Base-by-base conservation (phyloP, 345 rosid species). In the Carallia pectinifolia region DNA sequence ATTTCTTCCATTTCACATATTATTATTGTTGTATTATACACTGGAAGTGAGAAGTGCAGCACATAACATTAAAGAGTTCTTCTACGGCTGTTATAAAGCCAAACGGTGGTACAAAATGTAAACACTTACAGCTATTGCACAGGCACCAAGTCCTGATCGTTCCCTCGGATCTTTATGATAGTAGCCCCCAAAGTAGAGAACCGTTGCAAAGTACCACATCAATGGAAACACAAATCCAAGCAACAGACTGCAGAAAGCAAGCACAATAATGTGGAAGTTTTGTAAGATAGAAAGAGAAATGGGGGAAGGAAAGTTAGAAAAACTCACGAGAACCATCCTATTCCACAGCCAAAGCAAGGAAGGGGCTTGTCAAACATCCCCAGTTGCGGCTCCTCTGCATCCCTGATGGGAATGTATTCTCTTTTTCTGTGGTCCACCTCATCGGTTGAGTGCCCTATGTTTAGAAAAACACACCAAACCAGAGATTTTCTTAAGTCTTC, bases 281-380 rank as follows among this genome's bases (percentile, higher is more conserved):
- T 7, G 13, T n/a, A 19, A 6, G 31, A 19, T 33, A 17, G 40
- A 12, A 70, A 62, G 8, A 31, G 54, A 6, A 37, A 6, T 6
- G 50, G 58, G 55, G 36, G 63, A 53, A 16, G 54, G 54, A 10
- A 44, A 54, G 50, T 34, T 18, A 31, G 16, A 16, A 50, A 61
- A 58, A 83, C 97, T 81, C 76, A 94, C 96, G 81, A 91, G 70
- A 86, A 87, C 99, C 99, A 94, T 76, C 99, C 97, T 37, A 91
- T 85, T 84, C 99, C 93, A 74, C 88, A 91, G 69, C 99, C 97
- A 40, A 79, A 90, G 85, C 87, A 94, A 80, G 97, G 97, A 76
- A 94, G 97, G 15, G 97, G 96, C 71, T 90, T 91, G 76, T 90
- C 93, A 67, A 77, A 90, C 38, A 84, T 66, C 77, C 90, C 90